phyloP scores from a whole-genome alignment of 305 asterid species.

The Ilex paraguariensis region DNA sequence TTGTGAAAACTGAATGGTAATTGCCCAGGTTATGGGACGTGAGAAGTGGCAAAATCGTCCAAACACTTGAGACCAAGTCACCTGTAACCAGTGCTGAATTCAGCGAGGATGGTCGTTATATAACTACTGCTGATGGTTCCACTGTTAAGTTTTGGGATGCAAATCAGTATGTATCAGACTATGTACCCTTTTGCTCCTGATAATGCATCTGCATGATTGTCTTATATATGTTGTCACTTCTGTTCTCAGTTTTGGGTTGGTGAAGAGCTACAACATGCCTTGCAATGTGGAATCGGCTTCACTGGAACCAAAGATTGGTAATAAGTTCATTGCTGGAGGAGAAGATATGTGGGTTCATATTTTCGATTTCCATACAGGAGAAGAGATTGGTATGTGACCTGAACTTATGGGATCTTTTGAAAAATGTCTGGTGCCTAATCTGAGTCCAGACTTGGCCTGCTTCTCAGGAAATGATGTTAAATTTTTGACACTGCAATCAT shows the following conservation, averaged over 20 bases:
- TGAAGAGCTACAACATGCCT: constrained; percentile 37
- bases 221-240: not conserved
- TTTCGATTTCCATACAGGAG: constrained; percentile 34
- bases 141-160: constrained; percentile 42
- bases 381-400: constrained; percentile 29
- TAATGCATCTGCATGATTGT: not conserved
- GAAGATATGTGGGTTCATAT: constrained; percentile 38
- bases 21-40: constrained; percentile 33
- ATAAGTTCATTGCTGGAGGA: constrained; percentile 33
- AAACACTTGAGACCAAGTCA: constrained; percentile 34
- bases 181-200: too few species aligned
- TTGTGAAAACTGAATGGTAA: not conserved
- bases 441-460: too few species aligned
- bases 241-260: constrained; percentile 28
- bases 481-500: too few species aligned
- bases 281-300: constrained; percentile 33
- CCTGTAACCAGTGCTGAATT: constrained; percentile 42
- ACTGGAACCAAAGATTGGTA: constrained; percentile 31
- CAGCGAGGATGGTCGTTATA: constrained; percentile 38
- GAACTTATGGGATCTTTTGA: not conserved
- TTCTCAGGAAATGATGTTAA: too few species aligned
- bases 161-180: constrained; percentile 24
- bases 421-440: too few species aligned
- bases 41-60: constrained; percentile 27
- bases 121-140: constrained; percentile 37